Evolutionary conservation across 176 grass and related monocot genomes (phyloP).

Genomic region (Chloris gayana): DNA sequence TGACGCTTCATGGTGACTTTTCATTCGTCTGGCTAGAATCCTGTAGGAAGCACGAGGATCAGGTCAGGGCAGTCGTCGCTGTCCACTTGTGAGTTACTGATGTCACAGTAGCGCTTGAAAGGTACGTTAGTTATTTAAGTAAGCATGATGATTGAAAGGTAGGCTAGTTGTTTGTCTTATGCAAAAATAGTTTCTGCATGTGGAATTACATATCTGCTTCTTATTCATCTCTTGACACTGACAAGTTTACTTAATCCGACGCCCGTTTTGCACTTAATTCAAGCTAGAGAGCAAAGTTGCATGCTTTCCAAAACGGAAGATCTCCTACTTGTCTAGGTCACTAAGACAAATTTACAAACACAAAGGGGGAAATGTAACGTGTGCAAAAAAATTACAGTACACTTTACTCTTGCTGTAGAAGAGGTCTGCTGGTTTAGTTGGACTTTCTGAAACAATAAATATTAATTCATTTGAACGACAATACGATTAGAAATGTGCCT

Average conservation of each 20-base stretch:
- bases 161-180: too few species aligned
- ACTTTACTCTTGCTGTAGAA: not conserved
- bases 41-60: not conserved
- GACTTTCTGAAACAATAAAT: not conserved
- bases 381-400: not conserved
- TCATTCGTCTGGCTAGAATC: not conserved
- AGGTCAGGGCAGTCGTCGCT: constrained; percentile 1
- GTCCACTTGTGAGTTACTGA: not conserved
- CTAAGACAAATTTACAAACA: not conserved
- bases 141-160: not conserved
- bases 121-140: not conserved
- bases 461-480: not conserved
- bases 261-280: not conserved
- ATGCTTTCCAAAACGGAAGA: not conserved
- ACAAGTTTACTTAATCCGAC: not conserved
- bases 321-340: not conserved
- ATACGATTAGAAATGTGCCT: not conserved
- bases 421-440: not conserved
- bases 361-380: not conserved
- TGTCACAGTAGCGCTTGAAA: not conserved
- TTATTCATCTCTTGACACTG: not conserved
- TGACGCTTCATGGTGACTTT: not conserved
- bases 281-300: not conserved
- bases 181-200: not conserved
- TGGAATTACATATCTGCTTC: not conserved